Evolutionary conservation across 2,329 filamentous ascomycete species (phyloP), one percentile per base, ranked within the genome.

Genomic region (Clarireedia homoeocarpa): DNA sequence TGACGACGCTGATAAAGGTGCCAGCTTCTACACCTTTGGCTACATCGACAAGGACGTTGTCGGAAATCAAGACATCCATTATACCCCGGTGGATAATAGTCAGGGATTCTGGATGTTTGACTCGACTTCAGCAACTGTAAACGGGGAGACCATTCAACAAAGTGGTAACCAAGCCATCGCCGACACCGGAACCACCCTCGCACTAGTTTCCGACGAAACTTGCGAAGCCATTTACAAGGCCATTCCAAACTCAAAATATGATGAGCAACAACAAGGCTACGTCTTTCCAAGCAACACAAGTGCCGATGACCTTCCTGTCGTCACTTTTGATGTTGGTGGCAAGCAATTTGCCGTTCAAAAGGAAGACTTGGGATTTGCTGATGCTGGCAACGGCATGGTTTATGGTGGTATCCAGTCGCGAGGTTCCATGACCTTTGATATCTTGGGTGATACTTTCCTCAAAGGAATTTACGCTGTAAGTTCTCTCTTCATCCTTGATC

Each of bases 11-110:
- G 67, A 70, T 40, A 62, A 66, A 36, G 68, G 68, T 20, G 70
- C 73, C 58, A 82, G 70, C 74, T 89, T 88, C 73, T 89, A 86
- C 72, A 89, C 86, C 1, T 89, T 89, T 61, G 86, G 86, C 20
- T 86, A 76, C 69, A 85, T 89, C 65, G 85, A 89, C 64, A 66
- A 84, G 61, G 76, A 79, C n/a, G 76, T 80, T 0, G 74, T 87
- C 48, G 75, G 73, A 54, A 73, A 74, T 3, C 67, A 78, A 58
- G 74, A 81, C 1, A 78, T 85, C 40, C 69, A 75, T 61, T 89
- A 84, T 71, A 78, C 81, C 0, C 73, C 77, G 12, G 71, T 89
- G 49, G 82, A 89, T 70, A 82, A 78, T 56, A 78, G 75, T 1
- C 70, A 82, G 55, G 86, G 86, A 23, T 88, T 87, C 73, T 90